phyloP scores from a whole-genome alignment of 495 filamentous ascomycete species.

The Hyaloscypha finlandica region DNA sequence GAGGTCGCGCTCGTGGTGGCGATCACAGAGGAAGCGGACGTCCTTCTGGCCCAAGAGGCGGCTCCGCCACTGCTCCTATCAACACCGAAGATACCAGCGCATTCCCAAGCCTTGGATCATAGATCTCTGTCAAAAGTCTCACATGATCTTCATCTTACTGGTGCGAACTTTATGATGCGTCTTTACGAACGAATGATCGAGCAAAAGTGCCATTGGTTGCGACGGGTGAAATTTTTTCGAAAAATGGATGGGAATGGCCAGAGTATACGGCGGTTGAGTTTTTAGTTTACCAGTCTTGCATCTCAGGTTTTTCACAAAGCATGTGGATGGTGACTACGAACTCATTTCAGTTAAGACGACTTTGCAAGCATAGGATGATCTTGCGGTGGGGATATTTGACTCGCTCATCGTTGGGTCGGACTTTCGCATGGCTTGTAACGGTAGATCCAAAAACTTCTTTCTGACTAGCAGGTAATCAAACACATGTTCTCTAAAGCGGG shows the following conservation, averaged over 20 bases:
- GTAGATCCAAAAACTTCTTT: slow-evolving; percentile 28
- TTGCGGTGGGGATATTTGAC: slow-evolving; percentile 13
- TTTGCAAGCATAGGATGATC: slow-evolving; percentile 19
- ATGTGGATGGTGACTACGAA: slow-evolving; percentile 17
- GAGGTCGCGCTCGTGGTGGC: slow-evolving; percentile 44
- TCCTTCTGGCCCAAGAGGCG: slow-evolving; percentile 29
- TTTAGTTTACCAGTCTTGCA: slow-evolving; percentile 21
- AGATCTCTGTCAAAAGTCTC: slow-evolving; percentile 22
- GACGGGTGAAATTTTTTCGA: slow-evolving; percentile 22
- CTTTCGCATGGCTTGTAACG: slow-evolving; percentile 27
- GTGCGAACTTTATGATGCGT: slow-evolving; percentile 14
- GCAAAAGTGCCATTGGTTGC: slow-evolving; percentile 19
- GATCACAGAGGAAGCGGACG: slow-evolving; percentile 37
- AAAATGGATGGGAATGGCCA: slow-evolving; percentile 17
- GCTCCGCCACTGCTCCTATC: slow-evolving; percentile 40
- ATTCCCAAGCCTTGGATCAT: slow-evolving; percentile 73
- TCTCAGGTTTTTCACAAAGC: slow-evolving; percentile 16
- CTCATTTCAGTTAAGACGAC: slow-evolving; percentile 11
- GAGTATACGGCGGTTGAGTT: slow-evolving; percentile 21
- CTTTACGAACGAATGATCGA: slow-evolving; percentile 22
- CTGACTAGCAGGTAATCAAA: slow-evolving; percentile 26
- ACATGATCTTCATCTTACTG: slow-evolving; percentile 12
- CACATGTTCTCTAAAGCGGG: background rate
- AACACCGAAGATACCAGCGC: slow-evolving; percentile 66
- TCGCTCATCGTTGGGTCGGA: slow-evolving; percentile 21